Base-by-base conservation (phyloP, 257 asterid species). In the Cruciata laevipes region DNA sequence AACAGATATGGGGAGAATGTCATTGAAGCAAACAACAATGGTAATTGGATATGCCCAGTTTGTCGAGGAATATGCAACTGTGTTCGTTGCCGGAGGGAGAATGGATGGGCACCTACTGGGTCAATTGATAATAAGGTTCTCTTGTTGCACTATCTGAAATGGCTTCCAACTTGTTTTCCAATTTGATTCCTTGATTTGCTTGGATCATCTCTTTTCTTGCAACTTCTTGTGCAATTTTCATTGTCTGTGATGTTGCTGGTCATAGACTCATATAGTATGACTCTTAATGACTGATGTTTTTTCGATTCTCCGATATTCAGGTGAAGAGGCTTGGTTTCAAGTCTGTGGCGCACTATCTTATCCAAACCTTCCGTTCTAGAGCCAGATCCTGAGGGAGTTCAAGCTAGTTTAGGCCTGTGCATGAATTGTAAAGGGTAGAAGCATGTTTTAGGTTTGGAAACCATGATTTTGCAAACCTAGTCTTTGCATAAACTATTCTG, bases 291-390 rank as follows among this genome's bases (percentile, higher is more conserved):
- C 57, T 40, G 66, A 65, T 37, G 18, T 62, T 52, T 61, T 49
- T 79, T 44, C 24, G 3, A 16, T 31, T 6, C 10, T 27, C 24
- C 44, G 17, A 31, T 31, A 1, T 21, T 61, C 66, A 88, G 96
- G 96, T 79, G 35, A 16, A 4, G 56, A 61, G 44, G 10, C 85
- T 78, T 62, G 93, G 96, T 66, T 86, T 70, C 85, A 88, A 81
- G 76, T 88, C 96, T n/a, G 96, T 86, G 73, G 93, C 96, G 11
- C 96, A 88, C 79, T 88, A 84, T 75, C 96, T 88, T 68, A 79
- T 88, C 32, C 68, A 68, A 31, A 83, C 84, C 21, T 59, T 33
- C 63, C 71, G 67, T 5, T 64, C 58, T 42, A 73, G 56, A 64
- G 71, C 71, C 30, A 37, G 71, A 51, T 31, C 30, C 57, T 37